Evolutionary conservation across 2,329 filamentous ascomycete genomes (phyloP).

Genomic region (Hypoxylon sp.): DNA sequence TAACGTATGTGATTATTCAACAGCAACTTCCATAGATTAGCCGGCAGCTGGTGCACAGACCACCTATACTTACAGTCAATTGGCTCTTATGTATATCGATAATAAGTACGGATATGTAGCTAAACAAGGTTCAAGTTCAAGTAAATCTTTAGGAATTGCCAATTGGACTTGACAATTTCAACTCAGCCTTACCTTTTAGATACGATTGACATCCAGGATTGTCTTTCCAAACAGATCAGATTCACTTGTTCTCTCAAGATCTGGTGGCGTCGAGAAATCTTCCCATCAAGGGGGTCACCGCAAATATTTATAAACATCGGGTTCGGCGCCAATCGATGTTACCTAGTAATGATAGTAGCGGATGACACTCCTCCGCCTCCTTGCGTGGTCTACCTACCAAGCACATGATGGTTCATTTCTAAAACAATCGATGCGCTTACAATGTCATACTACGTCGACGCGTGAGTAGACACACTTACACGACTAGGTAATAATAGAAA

Average conservation of each 20-base stretch:
- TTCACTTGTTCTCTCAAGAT: not conserved
- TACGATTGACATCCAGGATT: not conserved
- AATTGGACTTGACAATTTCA: constrained; percentile 13
- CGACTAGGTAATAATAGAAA: constrained; percentile 42
- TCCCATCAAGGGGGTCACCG: constrained; percentile 1
- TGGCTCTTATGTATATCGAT: constrained; percentile 7
- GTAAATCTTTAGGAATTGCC: constrained; percentile 1
- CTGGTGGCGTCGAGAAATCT: not conserved
- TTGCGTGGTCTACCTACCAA: constrained; percentile 20
- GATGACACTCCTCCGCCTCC: constrained; percentile 27
- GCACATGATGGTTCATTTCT: constrained; percentile 36
- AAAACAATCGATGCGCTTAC: constrained; percentile 38
- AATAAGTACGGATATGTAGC: too few species aligned
- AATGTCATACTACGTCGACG: constrained; percentile 30
- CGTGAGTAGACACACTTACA: constrained; percentile 18
- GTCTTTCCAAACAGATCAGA: constrained; percentile 4
- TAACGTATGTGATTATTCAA: constrained; percentile 26
- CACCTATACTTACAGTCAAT: not conserved
- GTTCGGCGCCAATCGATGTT: constrained; percentile 21
- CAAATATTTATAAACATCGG: constrained; percentile 30
- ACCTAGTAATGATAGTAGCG: not conserved
- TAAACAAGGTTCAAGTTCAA: not conserved
- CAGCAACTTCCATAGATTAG: constrained; percentile 29
- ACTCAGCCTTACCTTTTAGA: constrained; percentile 16
- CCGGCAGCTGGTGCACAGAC: constrained; percentile 23